Percentiles rank a stretch among this genome's conserved stretches.
Evolutionary conservation across 108 stramenopile species (phyloP).

Genomic region (Cyclotella sp.): DNA sequence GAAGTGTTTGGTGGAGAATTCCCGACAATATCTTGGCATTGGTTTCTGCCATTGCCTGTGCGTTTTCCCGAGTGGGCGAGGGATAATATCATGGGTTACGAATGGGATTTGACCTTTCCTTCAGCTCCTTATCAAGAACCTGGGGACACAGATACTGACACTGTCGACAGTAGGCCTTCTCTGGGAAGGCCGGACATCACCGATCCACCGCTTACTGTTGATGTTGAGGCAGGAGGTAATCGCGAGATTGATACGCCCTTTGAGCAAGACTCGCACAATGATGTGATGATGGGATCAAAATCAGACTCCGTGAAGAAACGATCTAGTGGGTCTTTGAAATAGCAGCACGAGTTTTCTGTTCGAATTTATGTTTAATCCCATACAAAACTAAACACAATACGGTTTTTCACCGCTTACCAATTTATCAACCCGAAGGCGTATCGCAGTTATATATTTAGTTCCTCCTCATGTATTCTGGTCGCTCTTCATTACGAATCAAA

Average conservation of each 20-base stretch:
- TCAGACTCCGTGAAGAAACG: slow-evolving; percentile 1
- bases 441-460: too few relatives aligned
- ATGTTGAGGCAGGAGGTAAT: slow-evolving; percentile 12
- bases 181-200: slow-evolving; percentile 1
- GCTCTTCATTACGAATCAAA: too few relatives aligned
- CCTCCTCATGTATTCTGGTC: too few relatives aligned
- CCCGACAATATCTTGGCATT: slow-evolving; percentile 73
- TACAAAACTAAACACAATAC: too few relatives aligned
- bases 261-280: neutral
- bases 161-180: slow-evolving; percentile 20
- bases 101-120: slow-evolving; percentile 67
- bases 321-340: neutral
- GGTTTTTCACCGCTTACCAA: too few relatives aligned
- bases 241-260: neutral
- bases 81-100: slow-evolving; percentile 82
- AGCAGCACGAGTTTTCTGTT: neutral
- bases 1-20: slow-evolving; percentile 93
- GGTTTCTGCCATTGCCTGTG: slow-evolving; percentile 74
- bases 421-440: too few relatives aligned
- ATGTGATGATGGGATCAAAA: neutral
- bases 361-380: too few relatives aligned
- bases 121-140: slow-evolving; percentile 60
- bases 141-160: slow-evolving; percentile 32
- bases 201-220: slow-evolving; percentile 6
- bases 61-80: slow-evolving; percentile 75